Evolutionary conservation across 768 basidiomycete genomes (phyloP), one percentile per base, ranked within the genome.

Genomic region (Neoboletus magnificus): DNA sequence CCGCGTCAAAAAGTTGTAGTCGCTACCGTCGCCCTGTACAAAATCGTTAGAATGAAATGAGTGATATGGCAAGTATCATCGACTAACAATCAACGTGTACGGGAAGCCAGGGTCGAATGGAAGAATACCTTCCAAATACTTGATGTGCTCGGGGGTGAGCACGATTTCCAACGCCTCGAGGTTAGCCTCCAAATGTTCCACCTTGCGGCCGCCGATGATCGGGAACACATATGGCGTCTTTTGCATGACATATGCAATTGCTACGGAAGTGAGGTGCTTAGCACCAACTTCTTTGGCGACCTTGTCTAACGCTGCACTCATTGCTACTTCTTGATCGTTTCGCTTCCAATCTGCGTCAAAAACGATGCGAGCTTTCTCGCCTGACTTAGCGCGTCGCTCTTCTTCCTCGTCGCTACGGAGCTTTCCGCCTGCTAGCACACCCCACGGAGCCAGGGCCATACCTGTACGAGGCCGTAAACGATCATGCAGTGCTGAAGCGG

Each of bases 211-310:
- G 8, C 76, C 77, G 27, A 77, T 61, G 46, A 77, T 66, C 0
- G 76, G 76, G 59, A 79, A 79, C 9, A 77, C 76, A 41, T 74
- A 76, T 1, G 74, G 73, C n/a, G 76, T 65, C 62, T 79, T 80
- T 43, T 76, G 75, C 68, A 80, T 70, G 39, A 79, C 62, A 43
- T 77, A 78, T 16, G 75, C 74, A 54, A 80, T 74, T 11, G 77
- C 78, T 11, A 79, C 76, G 8, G 61, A 51, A 2, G 61, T 65
- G 66, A 77, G 61, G 39, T 63, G 65, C 55, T 74, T 68, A 0
- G 69, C 66, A 1, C 74, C 77, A 10, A 78, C 65, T 48, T 79
- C 69, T 25, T 66, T 61, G 0, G 77, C 76, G 36, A 80, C 71
- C 50, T 73, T 65, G 44, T 74, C 76, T 29, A 78, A 65, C 2